Base-by-base conservation (phyloP, 495 filamentous ascomycete genomes). In the Opeltia flavorubescens region DNA sequence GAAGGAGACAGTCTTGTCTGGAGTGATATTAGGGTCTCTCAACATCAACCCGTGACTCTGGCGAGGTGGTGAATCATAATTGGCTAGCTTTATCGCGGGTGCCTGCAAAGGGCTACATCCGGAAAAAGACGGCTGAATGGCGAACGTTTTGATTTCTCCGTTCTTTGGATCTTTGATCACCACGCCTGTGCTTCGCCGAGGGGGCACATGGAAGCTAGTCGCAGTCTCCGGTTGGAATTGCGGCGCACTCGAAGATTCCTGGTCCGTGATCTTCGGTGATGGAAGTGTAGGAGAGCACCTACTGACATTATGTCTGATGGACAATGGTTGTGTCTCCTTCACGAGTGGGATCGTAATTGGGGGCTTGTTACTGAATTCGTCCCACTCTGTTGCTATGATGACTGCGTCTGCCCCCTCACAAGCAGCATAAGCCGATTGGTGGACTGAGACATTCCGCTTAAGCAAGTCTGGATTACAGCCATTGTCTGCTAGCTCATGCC, bases 381-480 rank as follows among this genome's bases (percentile, higher is more conserved):
- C 74, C 60, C 75, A 81, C 33, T 83, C 80, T 4, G 80, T 84
- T 23, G 75, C 69, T 46, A 83, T 68, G 35, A 81, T 56, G 13
- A 80, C 52, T 13, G 77, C 77, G 38, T 76, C 62, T 17, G 67
- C 67, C 15, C 57, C 63, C 6, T 51, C 48, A 50, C 74, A 78
- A 2, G 78, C 78, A 26, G 65, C 56, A 44, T 78, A 75, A 1
- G 71, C 65, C 6, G 58, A 38, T 30, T 29, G 43, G 48, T 50
- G 53, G 34, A 58, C 40, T 3, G 41, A 25, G 12, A 56, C 48
- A 7, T 41, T 49, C 29, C 47, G 45, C 44, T 52, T 50, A n/a
- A 54, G 35, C 20, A 43, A 43, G 11, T 50, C 20, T 27, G 57
- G 31, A 6, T 51, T 48, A 28, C 41, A 44, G 11, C 46, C 50